phyloP scores from a whole-genome alignment of 305 asterid species.

The Fraxinus paxiana region DNA sequence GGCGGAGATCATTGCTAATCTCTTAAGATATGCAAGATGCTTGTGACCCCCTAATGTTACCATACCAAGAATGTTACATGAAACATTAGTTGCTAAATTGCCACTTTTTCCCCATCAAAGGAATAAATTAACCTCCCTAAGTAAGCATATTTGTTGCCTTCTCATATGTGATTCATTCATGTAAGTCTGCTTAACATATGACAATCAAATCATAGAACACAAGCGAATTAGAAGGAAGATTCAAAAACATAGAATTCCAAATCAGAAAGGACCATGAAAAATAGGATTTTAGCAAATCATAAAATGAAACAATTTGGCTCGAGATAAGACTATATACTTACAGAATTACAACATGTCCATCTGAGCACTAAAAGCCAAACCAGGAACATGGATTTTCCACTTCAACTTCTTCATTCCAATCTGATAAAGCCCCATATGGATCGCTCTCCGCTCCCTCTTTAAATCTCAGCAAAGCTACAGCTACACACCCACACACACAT shows the following conservation, averaged over 20 bases:
- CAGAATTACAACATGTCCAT: conserved; percentile 64
- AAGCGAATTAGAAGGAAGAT: neutral
- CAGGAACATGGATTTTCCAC: conserved; percentile 74
- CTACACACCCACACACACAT: conserved; percentile 42
- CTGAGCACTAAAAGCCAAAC: conserved; percentile 69
- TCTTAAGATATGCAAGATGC: neutral
- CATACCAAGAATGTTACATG: neutral
- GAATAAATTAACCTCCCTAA: neutral
- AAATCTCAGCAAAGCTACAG: conserved; percentile 59
- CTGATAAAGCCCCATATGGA: conserved; percentile 65
- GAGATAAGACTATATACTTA: conserved; percentile 31
- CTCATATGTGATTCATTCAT: neutral
- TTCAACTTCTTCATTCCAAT: conserved; percentile 69
- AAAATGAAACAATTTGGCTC: neutral
- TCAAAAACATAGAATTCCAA: neutral
- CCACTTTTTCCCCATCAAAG: neutral
- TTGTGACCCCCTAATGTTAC: neutral
- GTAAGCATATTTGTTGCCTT: neutral
- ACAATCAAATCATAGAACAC: neutral
- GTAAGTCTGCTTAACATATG: neutral
- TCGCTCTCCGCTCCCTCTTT: conserved; percentile 53
- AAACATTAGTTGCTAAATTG: neutral
- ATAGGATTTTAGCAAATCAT: neutral
- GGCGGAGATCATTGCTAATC: no score
- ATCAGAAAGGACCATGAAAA: neutral